Conservation (phyloP, 73 alveolate genomes). For the Stentor coeruleus region DNA sequence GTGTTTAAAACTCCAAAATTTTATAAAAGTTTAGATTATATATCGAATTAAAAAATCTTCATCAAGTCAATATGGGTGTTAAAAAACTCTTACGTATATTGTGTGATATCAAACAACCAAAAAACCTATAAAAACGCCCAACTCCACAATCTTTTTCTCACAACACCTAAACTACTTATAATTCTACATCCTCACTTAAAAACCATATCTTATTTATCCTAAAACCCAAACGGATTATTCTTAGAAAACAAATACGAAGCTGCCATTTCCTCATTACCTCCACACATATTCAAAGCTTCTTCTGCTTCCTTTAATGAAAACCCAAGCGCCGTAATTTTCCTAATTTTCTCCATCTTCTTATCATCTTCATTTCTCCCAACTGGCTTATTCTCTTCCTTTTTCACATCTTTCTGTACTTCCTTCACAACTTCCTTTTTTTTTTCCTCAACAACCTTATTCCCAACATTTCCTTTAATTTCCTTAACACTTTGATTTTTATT, state of each 20-base stretch:
- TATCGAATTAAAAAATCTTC: no score
- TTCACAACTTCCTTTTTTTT: not conserved
- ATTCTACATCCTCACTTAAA: no score
- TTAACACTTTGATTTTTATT: no score
- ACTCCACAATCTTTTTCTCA: no score
- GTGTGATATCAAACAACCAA: no score
- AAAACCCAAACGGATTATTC: not conserved
- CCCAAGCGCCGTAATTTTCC: not conserved
- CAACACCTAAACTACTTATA: no score
- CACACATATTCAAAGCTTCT: not conserved
- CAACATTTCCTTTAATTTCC: not conserved
- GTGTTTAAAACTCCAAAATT: no score
- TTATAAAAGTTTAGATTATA: no score
- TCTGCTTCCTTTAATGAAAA: not conserved
- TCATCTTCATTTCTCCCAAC: not conserved
- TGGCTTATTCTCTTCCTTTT: not conserved
- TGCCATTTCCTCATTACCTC: constrained; percentile 3
- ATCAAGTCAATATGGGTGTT: no score
- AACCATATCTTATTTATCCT: no score
- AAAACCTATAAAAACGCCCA: no score
- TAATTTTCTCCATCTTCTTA: not conserved
- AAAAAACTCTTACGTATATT: no score
- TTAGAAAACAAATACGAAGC: not conserved
- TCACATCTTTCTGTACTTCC: not conserved
- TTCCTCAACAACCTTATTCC: not conserved